These are phyloP conservation scores for Blastobotrys proliferans DNA, from an alignment of 1,139 yeast genomes.

Conservation along the genomic window DNA sequence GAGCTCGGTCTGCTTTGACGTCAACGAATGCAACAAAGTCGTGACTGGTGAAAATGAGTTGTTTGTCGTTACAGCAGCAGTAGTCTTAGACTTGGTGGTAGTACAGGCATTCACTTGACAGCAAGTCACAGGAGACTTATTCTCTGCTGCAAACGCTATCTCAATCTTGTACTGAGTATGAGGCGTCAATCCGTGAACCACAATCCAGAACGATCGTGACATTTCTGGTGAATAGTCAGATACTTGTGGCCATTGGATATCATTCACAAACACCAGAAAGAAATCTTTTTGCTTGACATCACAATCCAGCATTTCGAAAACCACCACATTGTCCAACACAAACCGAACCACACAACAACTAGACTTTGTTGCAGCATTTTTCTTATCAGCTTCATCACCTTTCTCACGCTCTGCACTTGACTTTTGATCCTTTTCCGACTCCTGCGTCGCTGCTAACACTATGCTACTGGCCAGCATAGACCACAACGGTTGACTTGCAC, in stretches of 20 bases:
- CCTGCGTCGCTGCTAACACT: constrained; percentile 36
- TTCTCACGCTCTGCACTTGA: constrained; percentile 5
- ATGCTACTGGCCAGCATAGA: constrained; percentile 35
- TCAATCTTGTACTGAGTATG: constrained; percentile 35
- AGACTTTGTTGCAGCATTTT: not conserved
- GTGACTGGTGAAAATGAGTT: constrained; percentile 33
- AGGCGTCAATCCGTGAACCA: constrained; percentile 36
- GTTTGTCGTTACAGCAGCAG: constrained; percentile 4
- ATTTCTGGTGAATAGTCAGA: constrained; percentile 23
- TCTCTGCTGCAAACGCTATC: constrained; percentile 22
- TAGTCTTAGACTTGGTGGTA: constrained; percentile 17
- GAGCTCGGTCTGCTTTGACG: constrained; percentile 33
- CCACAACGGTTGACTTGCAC: constrained; percentile 37
- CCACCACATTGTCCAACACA: constrained; percentile 33
- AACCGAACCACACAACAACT: constrained; percentile 27
- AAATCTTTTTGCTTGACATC: constrained; percentile 20
- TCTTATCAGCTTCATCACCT: constrained; percentile 7
- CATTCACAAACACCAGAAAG: constrained; percentile 32
- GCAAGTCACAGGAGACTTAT: constrained; percentile 14
- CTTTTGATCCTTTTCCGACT: constrained; percentile 18
- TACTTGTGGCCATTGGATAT: constrained; percentile 37
- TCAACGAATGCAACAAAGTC: constrained; percentile 35
- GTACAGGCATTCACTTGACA: constrained; percentile 24
- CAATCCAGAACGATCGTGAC: constrained; percentile 22
- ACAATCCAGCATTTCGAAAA: constrained; percentile 28